Evolutionary conservation across 2,329 filamentous ascomycete genomes (phyloP), one percentile per base, ranked within the genome.

Genomic region (Calonectria henricotiae): DNA sequence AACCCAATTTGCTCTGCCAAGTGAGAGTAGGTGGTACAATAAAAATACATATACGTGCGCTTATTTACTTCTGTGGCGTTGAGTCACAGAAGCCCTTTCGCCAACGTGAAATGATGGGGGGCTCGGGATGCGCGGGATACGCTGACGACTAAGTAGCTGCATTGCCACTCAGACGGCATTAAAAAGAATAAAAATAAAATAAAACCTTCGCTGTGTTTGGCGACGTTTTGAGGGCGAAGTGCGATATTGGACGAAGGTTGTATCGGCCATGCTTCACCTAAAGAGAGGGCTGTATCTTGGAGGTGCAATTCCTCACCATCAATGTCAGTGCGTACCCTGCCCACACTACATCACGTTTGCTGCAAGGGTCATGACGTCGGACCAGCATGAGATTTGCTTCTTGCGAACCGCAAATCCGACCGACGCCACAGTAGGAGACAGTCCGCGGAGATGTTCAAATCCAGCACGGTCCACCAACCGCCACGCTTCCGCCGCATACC

Each of bases 391-490:
- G 47, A 30, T 39, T 39, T 58, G 46, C n/a, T 51, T 25, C n/a
- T 51, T 25, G 41, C 65, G 65, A 68, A 65, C 65, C 65, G 60
- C 65, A 62, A 67, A 67, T n/a, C 63, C 64, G 37, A 58, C 43
- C 43, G 20, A 39, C 58, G 60, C 58, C 49, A 51, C 67, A 61
- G 23, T 37, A 15, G 15, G 51, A 61, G 32, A 20, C 17, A 23
- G 39, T 63, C 70, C 70, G 70, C 70, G 70, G 70, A 72, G 70
- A 72, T 72, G 67, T 15, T 65, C 23, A 41, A 64, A 65, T 44
- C 60, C 51, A 49, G 63, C 37, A 69, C 65, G 67, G 49, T 65
- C 63, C 67, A 65, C 46, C 46, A 30, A 49, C 47, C 47, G 55
- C 66, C 39, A 62, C 41, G 32, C 65, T 46, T 13, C 17, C 30